A percentile compares a stretch with the other conserved stretches of the same genome.
These are phyloP conservation scores for Leishmania tropica DNA, from an alignment of 208 protist genomes.

Conservation along the genomic window DNA sequence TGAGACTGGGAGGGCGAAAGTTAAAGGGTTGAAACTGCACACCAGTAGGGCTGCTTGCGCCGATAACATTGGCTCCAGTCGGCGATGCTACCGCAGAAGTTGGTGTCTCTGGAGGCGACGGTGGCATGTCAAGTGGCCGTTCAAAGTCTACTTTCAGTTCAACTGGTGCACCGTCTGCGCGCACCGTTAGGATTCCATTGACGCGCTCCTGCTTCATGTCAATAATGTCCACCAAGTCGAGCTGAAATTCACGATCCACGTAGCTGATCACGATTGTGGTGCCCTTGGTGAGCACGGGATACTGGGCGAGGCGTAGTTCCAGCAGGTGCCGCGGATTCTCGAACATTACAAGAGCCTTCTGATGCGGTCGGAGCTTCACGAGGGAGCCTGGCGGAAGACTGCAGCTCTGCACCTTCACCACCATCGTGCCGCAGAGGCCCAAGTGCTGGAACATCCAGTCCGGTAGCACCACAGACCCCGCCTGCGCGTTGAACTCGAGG, in stretches of 20 bases:
- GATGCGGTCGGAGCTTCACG: constrained; percentile 92
- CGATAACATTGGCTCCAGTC: constrained; percentile 62
- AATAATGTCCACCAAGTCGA: constrained; percentile 88
- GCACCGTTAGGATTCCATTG: constrained; percentile 91
- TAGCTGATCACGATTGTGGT: constrained; percentile 93
- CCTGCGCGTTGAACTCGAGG: constrained; percentile 92
- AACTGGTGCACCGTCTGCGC: constrained; percentile 72
- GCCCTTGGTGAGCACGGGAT: constrained; percentile 89
- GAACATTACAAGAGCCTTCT: constrained; percentile 92
- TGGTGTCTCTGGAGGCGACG: constrained; percentile 48
- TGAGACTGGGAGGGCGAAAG: constrained; percentile 67
- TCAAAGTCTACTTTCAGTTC: constrained; percentile 96
- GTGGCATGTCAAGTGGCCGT: constrained; percentile 90
- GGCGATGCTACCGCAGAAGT: constrained; percentile 4
- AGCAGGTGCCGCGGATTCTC: constrained; percentile 93
- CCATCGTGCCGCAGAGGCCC: constrained; percentile 46
- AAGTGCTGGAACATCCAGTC: constrained; percentile 95
- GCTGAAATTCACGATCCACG: constrained; percentile 82
- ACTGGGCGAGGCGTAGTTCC: constrained; percentile 88
- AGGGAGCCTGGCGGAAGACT: constrained; percentile 83
- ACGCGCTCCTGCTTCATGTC: constrained; percentile 47
- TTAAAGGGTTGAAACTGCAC: constrained; percentile 69
- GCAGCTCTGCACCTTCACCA: constrained; percentile 77
- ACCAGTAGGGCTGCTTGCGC: constrained; percentile 35
- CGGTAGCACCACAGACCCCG: constrained; percentile 89